Evolutionary conservation across 2,329 filamentous ascomycete genomes (phyloP), one percentile per base, ranked within the genome.

Genomic region (Ophiostoma angusticollis): DNA sequence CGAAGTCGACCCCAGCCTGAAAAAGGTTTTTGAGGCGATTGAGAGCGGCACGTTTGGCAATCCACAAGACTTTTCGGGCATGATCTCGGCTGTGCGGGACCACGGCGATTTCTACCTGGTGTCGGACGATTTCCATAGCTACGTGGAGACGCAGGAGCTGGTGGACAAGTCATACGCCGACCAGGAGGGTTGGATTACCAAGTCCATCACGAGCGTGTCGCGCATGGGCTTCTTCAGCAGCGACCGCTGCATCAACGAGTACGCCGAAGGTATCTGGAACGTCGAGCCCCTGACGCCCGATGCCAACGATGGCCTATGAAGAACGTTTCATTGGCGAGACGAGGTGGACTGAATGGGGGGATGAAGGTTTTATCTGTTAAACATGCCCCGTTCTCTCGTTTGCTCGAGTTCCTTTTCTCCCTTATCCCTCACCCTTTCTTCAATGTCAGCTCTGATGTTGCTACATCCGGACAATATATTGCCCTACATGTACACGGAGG

Each of bases 51-150:
- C 66, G 3, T 98, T 98, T 54, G 91, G 91, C 41, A 78, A 86
- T 41, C 67, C 78, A 1, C 64, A 73, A 37, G 72, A 83, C 53
- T 98, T 96, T 61, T 68, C 72, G n/a, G 82, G 84, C 22, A 70
- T 98, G 47, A 73, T 93, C 48, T 75, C 80, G 47, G 82, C 84
- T 9, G 87, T 98, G 47, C 77, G 81, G 47, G 82, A 94, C 44
- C 91, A 96, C 49, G 87, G 91, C 28, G 91, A 98, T 59, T 96
- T 93, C 67, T 98, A 98, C 60, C 75, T 98, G 22, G 87, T 96
- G 34, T 94, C 85, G 28, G 91, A 98, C 55, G 91, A 98, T 60
- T 98, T 98, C 72, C 78, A 84, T 62, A 89, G 81, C 56, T 98
- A 98, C 64, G 68, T 93, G 51, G 77, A 89, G 60, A 94, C 91